phyloP scores from a whole-genome alignment of 257 asterid genomes.

The Capsicum baccatum region DNA sequence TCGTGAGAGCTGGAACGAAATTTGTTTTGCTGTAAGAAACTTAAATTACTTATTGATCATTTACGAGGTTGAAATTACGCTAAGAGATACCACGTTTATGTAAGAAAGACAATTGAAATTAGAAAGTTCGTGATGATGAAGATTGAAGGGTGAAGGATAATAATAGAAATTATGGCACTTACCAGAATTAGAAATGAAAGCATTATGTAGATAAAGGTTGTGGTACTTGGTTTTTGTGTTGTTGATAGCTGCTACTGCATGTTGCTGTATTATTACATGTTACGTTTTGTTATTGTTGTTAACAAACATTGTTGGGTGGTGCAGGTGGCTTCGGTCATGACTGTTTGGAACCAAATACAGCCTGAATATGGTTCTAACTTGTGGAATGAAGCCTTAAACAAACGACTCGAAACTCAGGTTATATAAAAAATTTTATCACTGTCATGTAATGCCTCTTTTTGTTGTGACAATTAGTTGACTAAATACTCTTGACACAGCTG shows the following conservation, averaged over 20 bases:
- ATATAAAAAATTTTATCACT: constrained; percentile 15
- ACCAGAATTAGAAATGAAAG: not conserved
- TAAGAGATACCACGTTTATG: not conserved
- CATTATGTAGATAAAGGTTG: not conserved
- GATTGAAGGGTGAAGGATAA: not conserved
- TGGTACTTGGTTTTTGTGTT: constrained; percentile 16
- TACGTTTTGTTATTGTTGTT: not conserved
- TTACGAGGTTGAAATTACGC: not conserved
- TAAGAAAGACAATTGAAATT: not conserved
- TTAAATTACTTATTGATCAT: not conserved
- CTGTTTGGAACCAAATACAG: constrained; percentile 77
- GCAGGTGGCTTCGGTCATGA: constrained; percentile 93
- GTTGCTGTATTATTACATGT: not conserved
- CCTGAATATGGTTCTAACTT: constrained; percentile 85
- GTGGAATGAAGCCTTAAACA: constrained; percentile 97
- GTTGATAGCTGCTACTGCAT: not conserved
- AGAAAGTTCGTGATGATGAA: not conserved
- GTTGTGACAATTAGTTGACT: not conserved
- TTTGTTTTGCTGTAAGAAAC: not conserved
- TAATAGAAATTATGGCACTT: not conserved
- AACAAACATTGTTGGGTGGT: constrained; percentile 30
- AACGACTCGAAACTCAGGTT: constrained; percentile 91
- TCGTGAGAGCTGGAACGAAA: not conserved
- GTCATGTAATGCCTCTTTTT: not conserved
- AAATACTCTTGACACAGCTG: not conserved